phyloP scores from a whole-genome alignment of 306 rosid species.

The Cucumis hystrix region DNA sequence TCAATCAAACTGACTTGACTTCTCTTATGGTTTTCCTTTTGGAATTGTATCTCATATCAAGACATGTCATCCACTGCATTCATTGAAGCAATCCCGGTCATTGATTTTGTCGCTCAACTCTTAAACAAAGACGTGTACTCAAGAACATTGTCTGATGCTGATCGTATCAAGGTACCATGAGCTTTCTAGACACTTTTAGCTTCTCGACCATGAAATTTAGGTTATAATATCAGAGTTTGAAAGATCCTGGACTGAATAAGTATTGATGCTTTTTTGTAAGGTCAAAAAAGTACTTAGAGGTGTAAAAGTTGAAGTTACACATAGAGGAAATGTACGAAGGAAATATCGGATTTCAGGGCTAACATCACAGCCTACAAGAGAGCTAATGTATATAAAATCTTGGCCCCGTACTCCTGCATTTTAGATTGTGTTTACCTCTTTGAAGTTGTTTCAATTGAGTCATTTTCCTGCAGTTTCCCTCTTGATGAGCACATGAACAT shows the following conservation, averaged over 20 bases:
- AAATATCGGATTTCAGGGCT: conserved; percentile 85
- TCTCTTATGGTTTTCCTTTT: background rate
- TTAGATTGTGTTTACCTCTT: background rate
- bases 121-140: conserved; percentile 59
- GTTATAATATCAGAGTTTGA: background rate
- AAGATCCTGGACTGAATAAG: background rate
- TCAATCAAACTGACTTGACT: background rate
- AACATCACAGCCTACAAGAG: conserved; percentile 84
- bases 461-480: conserved; percentile 49
- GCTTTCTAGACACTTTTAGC: background rate
- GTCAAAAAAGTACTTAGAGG: conserved; percentile 87
- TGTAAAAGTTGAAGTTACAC: conserved; percentile 90
- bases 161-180: conserved; percentile 57
- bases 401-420: background rate
- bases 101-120: conserved; percentile 66
- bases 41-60: conserved; percentile 17
- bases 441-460: background rate
- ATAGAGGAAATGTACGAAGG: conserved; percentile 82
- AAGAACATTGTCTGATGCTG: conserved; percentile 80
- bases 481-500: conserved; percentile 83
- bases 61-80: conserved; percentile 97
- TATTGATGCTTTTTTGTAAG: conserved; percentile 17
- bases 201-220: background rate
- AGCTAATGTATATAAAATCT: conserved; percentile 51
- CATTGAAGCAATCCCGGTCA: conserved; percentile 84